A percentile compares a stretch with the other conserved stretches of the same genome.
These are phyloP conservation scores for Ensete ventricosum DNA, from an alignment of 176 grass and related monocot species.

Conservation along the genomic window DNA sequence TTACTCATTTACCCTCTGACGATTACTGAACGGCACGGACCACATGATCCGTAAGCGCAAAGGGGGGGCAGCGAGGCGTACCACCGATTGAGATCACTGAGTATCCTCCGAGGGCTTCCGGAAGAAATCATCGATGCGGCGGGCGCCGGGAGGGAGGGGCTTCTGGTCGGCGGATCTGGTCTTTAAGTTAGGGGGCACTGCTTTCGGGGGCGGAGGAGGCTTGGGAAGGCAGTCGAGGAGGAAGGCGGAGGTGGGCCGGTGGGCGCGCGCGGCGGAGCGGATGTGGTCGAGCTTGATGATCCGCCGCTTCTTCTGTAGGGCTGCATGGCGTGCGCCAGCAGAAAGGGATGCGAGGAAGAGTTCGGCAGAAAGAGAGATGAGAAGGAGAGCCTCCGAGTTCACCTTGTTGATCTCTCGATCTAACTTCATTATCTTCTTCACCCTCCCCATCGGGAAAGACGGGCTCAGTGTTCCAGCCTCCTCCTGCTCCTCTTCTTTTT, in stretches of 20 bases:
- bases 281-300: slow-evolving; percentile 44
- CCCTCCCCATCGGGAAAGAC: slow-evolving; percentile 53
- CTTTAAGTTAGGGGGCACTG: neutral
- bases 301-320: slow-evolving; percentile 26
- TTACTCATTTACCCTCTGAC: too few relatives aligned
- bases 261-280: slow-evolving; percentile 41
- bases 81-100: neutral
- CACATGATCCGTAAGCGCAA: too few relatives aligned
- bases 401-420: slow-evolving; percentile 80
- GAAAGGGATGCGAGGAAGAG: slow-evolving; percentile 61
- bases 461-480: neutral
- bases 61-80: neutral
- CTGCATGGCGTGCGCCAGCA: slow-evolving; percentile 32
- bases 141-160: slow-evolving; percentile 58
- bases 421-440: slow-evolving; percentile 78
- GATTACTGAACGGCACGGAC: too few relatives aligned
- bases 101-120: slow-evolving; percentile 37
- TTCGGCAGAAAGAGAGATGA: slow-evolving; percentile 65
- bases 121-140: slow-evolving; percentile 76
- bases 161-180: slow-evolving; percentile 13
- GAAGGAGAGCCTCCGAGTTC: slow-evolving; percentile 55
- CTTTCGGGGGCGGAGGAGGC: slow-evolving; percentile 1
- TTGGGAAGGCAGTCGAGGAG: slow-evolving; percentile 66
- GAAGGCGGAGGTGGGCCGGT: slow-evolving; percentile 64
- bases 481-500: neutral